Base-by-base conservation (phyloP, 352 stramenopile species). In the Globisporangium takayamanum region DNA sequence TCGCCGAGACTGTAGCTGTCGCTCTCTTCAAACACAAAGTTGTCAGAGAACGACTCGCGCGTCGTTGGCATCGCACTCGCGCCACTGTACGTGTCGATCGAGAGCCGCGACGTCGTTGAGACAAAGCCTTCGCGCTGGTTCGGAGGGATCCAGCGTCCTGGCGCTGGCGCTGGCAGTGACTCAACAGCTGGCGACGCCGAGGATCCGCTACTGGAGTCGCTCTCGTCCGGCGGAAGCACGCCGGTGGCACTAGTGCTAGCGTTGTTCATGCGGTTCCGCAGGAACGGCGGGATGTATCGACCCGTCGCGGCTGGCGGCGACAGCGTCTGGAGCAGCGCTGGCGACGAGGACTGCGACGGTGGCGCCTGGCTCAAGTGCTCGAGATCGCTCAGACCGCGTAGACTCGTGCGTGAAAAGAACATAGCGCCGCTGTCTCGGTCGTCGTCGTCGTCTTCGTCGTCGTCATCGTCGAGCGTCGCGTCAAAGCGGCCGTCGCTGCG, bases 201-300 rank as follows among this genome's bases (percentile, higher is more conserved):
- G 15, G 68, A 65, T n/a, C 28, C 48, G 3, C 14, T 11, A 12
- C 44, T 30, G 1, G 37, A 22, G 5, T 53, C 33, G 33, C 33
- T 39, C 33, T 39, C 33, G 33, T 39, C 33, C 1, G 33, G 33
- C 33, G 33, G 33, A 6, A 39, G 10, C 6, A 39, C 33, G 33
- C 33, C 33, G 1, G 33, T 39, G 33, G 33, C 33, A 37, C 47
- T 16, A 8, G 25, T 39, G 25, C 11, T 52, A 22, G 22, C 22
- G 47, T 39, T 52, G 48, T 53, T 53, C 25, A 56, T 56, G 16
- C 80, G 80, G 47, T 92, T 86, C 20, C 82, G 78, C 49, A 89
- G 63, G 70, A 88, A 90, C 16, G 76, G 74, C 57, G 83, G 83
- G 28, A 92, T 76, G 28, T 87, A 90, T 47, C 84, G 88, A n/a